phyloP scores from a whole-genome alignment of 805 yeast genomes.

The Suhomyces sp. region DNA sequence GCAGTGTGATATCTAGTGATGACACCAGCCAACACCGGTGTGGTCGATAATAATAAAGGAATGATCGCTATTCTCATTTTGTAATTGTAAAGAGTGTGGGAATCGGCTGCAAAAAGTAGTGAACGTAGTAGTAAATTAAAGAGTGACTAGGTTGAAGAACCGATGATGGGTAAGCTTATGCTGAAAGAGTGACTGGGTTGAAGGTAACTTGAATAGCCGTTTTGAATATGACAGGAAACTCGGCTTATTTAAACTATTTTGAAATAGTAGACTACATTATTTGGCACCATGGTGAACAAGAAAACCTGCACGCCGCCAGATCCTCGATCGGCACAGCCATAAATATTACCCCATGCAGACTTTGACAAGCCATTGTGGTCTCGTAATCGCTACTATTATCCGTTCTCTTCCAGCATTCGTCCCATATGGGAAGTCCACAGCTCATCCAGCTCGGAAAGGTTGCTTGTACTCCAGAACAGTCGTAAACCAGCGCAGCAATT shows the following conservation, averaged over 20 bases:
- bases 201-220: neutral
- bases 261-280: neutral
- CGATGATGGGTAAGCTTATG: neutral
- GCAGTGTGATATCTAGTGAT: constrained; percentile 24
- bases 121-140: neutral
- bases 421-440: neutral
- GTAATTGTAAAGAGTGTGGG: neutral
- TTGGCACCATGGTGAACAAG: neutral
- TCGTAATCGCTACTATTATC: neutral
- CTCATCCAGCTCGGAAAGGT: neutral
- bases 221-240: neutral
- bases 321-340: neutral
- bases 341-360: neutral
- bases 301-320: neutral
- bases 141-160: constrained; percentile 1
- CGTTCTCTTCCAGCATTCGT: neutral
- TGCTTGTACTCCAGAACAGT: neutral
- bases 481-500: neutral
- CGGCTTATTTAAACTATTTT: neutral
- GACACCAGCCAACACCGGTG: constrained; percentile 4
- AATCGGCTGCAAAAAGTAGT: neutral
- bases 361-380: neutral
- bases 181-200: neutral
- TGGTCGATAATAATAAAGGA: neutral
- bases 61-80: neutral